Conservation (phyloP, 345 rosid species). For the Gossypium bickii region DNA sequence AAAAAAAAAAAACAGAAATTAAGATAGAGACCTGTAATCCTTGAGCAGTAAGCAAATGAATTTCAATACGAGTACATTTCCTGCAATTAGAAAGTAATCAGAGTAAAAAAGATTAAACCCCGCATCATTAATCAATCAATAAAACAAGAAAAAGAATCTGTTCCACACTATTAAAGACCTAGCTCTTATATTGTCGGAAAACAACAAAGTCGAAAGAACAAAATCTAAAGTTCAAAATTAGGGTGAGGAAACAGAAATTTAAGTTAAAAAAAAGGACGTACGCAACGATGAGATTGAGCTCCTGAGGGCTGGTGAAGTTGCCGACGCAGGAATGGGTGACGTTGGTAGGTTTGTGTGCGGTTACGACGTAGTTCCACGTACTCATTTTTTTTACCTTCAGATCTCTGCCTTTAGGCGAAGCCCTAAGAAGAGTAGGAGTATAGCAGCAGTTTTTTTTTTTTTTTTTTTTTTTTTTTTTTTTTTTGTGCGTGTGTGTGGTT, state of each 20-base stretch:
- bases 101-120: neutral
- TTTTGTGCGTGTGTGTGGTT: too few relatives aligned
- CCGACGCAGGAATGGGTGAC: slow-evolving; percentile 95
- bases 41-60: slow-evolving; percentile 68
- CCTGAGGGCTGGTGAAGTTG: slow-evolving; percentile 88
- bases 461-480: neutral
- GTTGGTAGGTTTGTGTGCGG: slow-evolving; percentile 77
- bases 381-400: slow-evolving; percentile 27
- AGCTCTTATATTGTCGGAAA: neutral
- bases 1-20: neutral
- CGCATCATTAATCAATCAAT: neutral
- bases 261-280: slow-evolving; percentile 22
- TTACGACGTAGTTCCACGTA: slow-evolving; percentile 53
- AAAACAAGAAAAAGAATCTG: neutral
- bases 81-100: slow-evolving; percentile 34
- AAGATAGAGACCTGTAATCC: slow-evolving; percentile 72
- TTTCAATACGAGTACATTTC: slow-evolving; percentile 91
- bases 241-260: slow-evolving; percentile 20
- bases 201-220: neutral
- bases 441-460: neutral
- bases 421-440: neutral
- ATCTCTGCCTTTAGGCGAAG: neutral
- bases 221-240: slow-evolving; percentile 3
- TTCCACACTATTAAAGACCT: neutral
- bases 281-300: slow-evolving; percentile 94